Conservation (phyloP, 176 grass and related monocot genomes). For the Pontederia paniculata region DNA sequence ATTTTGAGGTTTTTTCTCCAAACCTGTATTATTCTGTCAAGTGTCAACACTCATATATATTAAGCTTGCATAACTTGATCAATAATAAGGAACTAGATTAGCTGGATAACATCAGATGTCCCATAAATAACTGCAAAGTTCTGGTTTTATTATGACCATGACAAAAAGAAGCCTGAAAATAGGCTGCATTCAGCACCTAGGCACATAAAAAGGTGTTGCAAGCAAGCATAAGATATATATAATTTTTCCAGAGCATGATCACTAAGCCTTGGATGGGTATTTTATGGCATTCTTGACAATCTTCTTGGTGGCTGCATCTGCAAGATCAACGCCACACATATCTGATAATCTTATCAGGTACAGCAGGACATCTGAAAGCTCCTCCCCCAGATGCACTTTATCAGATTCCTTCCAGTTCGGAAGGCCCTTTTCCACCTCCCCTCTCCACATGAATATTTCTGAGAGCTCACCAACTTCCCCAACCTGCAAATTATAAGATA, state of each 20-base stretch:
- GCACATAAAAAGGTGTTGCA: neutral
- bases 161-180: too few species aligned
- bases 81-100: too few species aligned
- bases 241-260: neutral
- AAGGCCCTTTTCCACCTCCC: neutral
- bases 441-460: slow-evolving; percentile 13
- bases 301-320: slow-evolving; percentile 2
- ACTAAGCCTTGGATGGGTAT: neutral
- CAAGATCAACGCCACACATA: slow-evolving; percentile 1
- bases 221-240: neutral
- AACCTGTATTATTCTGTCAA: too few species aligned
- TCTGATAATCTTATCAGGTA: slow-evolving; percentile 8
- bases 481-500: neutral
- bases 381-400: slow-evolving; percentile 5
- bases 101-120: too few species aligned
- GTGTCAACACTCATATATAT: too few species aligned
- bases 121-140: too few species aligned
- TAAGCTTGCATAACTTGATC: too few species aligned
- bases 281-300: slow-evolving; percentile 5
- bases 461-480: slow-evolving; percentile 5
- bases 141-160: too few species aligned
- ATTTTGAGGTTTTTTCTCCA: too few species aligned
- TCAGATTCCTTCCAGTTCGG: slow-evolving; percentile 4
- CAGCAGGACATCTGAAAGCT: slow-evolving; percentile 6
- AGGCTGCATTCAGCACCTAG: neutral